Base-by-base conservation (phyloP, 225 moss, liverwort and hornwort species). In the Pleurozium schreberi region DNA sequence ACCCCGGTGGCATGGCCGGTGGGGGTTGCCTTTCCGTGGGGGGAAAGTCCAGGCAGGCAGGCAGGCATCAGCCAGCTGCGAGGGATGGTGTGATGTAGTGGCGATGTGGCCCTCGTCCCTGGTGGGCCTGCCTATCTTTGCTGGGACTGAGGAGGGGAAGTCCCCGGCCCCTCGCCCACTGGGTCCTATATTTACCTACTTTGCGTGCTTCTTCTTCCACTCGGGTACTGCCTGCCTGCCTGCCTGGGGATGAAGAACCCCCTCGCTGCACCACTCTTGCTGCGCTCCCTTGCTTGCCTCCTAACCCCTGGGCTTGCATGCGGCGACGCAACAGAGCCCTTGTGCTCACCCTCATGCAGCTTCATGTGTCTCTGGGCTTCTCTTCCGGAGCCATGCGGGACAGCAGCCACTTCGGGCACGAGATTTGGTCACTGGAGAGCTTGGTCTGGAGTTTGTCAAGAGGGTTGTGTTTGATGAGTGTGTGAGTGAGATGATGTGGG, bases 131-230 rank as follows among this genome's bases (percentile, higher is more conserved):
- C 81, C 58, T 53, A 63, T 9, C 53, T 25, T 80, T 18, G 80
- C 59, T 57, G 80, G 43, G 43, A 60, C 20, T 47, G 47, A 47
- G 30, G 59, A n/a, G n/a, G n/a, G 4, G 80, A 42, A 61, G 61
- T 42, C 81, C 61, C 82, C 15, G 61, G 27, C 25, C 58, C 18
- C 11, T 8, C 80, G 64, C 53, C 8, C 58, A 11, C 28, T 40
- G 74, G 86, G 59, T 83, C 83, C 92, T 92, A 92, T 92, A 92
- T 92, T 92, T 90, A 92, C 92, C 92, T 77, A 76, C 71, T 64
- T 65, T 22, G 85, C 82, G 78, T n/a, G 64, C 86, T 0, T 63
- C 63, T 47, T 70, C 69, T 69, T 12, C 34, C 91, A 89, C 87
- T 91, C 65, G 40, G 85, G 53, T 47, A 76, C 75, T 61, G 33